phyloP scores from a whole-genome alignment of 192 early-diverging fungal genomes.

The Coemansia furcata region DNA sequence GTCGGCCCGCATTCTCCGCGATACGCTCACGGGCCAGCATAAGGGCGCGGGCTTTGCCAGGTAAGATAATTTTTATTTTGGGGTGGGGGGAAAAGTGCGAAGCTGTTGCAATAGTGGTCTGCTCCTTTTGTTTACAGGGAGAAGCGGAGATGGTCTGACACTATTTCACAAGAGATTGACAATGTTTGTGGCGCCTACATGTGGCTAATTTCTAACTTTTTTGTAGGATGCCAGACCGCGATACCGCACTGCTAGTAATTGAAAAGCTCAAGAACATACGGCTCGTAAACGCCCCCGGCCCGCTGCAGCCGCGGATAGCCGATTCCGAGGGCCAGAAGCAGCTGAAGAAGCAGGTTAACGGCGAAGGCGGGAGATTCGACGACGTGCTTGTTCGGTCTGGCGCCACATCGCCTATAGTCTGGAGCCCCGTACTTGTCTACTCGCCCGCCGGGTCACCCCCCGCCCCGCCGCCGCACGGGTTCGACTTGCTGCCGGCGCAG shows the following conservation, averaged over 20 bases:
- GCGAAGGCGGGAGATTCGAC: conserved; percentile 19
- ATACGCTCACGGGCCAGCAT: conserved; percentile 60
- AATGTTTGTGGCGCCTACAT: neutral
- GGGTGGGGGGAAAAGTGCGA: no score
- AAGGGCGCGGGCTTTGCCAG: conserved; percentile 78
- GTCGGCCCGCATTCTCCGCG: conserved; percentile 73
- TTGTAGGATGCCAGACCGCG: conserved; percentile 65
- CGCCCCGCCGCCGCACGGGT: conserved; percentile 1
- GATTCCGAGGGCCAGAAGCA: conserved; percentile 78
- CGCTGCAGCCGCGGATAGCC: conserved; percentile 76
- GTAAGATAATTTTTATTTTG: conserved; percentile 8
- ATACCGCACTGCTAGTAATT: conserved; percentile 65
- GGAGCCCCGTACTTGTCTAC: conserved; percentile 48
- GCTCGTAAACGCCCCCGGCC: conserved; percentile 60
- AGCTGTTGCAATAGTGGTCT: neutral
- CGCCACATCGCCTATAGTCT: conserved; percentile 37
- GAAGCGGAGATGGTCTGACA: neutral
- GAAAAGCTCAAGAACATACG: conserved; percentile 61
- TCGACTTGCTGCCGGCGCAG: neutral
- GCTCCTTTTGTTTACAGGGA: neutral
- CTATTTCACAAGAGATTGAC: neutral
- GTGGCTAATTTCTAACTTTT: neutral
- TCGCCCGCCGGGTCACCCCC: conserved; percentile 28
- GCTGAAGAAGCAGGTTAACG: conserved; percentile 63
- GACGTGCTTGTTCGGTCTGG: conserved; percentile 20